Percentiles rank a stretch among this genome's conserved stretches.
These are phyloP conservation scores for Beauveria australis DNA, from an alignment of 2,329 filamentous ascomycete genomes.

Conservation along the genomic window DNA sequence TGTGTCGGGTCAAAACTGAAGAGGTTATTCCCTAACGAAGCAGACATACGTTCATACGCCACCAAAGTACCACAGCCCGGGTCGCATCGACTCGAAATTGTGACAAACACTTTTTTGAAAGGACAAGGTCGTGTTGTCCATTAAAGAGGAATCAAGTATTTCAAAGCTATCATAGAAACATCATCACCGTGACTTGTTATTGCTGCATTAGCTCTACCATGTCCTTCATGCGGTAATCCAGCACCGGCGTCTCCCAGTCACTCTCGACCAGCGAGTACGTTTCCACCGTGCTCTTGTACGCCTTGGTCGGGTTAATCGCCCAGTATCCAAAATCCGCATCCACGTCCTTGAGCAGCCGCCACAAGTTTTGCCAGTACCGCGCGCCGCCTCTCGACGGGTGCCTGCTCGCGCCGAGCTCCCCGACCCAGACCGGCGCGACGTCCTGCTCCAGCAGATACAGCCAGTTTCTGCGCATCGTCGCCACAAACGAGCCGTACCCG, in stretches of 20 bases:
- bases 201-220: slow-evolving; percentile 45
- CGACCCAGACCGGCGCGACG: slow-evolving; percentile 55
- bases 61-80: too few relatives aligned
- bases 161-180: too few relatives aligned
- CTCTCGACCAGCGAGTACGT: slow-evolving; percentile 54
- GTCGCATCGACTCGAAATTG: too few relatives aligned
- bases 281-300: slow-evolving; percentile 47
- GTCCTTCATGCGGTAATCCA: slow-evolving; percentile 56
- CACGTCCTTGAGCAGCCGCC: slow-evolving; percentile 47
- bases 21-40: too few relatives aligned
- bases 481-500: slow-evolving; percentile 52
- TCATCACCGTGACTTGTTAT: not conserved
- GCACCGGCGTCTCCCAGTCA: slow-evolving; percentile 54
- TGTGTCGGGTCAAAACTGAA: too few relatives aligned
- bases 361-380: slow-evolving; percentile 58
- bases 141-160: not conserved
- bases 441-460: slow-evolving; percentile 46
- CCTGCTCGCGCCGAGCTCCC: slow-evolving; percentile 55
- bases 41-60: too few relatives aligned
- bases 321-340: slow-evolving; percentile 64
- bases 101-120: too few relatives aligned
- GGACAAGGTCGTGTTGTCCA: too few relatives aligned
- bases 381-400: slow-evolving; percentile 45
- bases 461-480: slow-evolving; percentile 58
- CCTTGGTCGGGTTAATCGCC: slow-evolving; percentile 61